Evolutionary conservation across 208 protist species (phyloP).

Genomic region (Balamuthia mandrillaris): DNA sequence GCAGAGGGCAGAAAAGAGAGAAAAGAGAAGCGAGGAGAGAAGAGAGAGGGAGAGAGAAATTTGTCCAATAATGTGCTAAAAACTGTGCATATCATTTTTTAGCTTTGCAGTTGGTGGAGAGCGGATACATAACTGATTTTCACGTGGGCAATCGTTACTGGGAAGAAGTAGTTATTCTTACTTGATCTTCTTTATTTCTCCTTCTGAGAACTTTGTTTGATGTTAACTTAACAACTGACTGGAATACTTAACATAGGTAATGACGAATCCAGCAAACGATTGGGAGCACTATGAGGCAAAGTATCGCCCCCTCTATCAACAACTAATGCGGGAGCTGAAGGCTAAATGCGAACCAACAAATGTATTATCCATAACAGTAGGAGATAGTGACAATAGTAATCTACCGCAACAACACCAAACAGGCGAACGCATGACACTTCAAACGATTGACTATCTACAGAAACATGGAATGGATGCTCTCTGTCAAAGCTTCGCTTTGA

Average conservation of each 20-base stretch:
- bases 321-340: slow-evolving; percentile 11
- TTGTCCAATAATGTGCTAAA: too few species aligned
- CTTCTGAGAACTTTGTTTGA: not conserved
- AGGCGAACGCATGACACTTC: not conserved
- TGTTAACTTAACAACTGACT: not conserved
- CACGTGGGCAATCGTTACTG: not conserved
- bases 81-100: not conserved
- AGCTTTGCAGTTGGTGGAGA: slow-evolving; percentile 9
- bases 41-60: too few species aligned
- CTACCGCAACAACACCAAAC: not conserved
- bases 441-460: not conserved
- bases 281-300: slow-evolving; percentile 9
- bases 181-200: not conserved
- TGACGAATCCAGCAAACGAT: not conserved
- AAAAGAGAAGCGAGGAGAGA: too few species aligned
- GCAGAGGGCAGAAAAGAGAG: too few species aligned
- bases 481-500: not conserved
- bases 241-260: not conserved
- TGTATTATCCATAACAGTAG: too few species aligned
- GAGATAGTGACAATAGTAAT: too few species aligned
- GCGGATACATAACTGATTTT: not conserved
- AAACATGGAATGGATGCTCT: not conserved
- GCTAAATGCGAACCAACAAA: too few species aligned
- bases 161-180: not conserved
- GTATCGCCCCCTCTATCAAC: slow-evolving; percentile 1